phyloP scores from a whole-genome alignment of 306 rosid species.

The Hippophae tibetana region DNA sequence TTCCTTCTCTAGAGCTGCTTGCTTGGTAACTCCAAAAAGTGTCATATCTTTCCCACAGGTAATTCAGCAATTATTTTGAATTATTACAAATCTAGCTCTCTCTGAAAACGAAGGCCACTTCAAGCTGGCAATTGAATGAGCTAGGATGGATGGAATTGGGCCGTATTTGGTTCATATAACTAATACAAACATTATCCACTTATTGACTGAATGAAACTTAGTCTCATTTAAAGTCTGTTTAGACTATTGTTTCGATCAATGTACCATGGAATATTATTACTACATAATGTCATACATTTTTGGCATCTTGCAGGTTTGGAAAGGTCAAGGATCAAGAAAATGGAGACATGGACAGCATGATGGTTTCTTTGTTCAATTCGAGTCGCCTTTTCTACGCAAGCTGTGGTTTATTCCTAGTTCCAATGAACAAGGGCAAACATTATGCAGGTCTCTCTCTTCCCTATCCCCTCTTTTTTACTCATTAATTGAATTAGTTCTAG shows the following conservation, averaged over 20 bases:
- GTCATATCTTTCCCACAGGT: slow-evolving; percentile 98
- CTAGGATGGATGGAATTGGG: no score
- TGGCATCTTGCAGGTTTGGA: slow-evolving; percentile 73
- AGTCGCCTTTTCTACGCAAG: slow-evolving; percentile 63
- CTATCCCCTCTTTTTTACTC: background rate
- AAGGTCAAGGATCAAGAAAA: slow-evolving; percentile 92
- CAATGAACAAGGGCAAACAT: slow-evolving; percentile 64
- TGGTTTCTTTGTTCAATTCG: slow-evolving; percentile 91
- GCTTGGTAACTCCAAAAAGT: slow-evolving; percentile 80
- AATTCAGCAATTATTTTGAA: background rate
- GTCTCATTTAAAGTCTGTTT: background rate
- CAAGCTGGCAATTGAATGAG: no score
- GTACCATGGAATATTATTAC: background rate
- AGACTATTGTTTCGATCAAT: slow-evolving; percentile 7
- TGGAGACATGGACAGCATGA: slow-evolving; percentile 90
- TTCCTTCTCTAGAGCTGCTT: slow-evolving; percentile 78
- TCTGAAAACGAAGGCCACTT: background rate
- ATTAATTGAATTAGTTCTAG: no score
- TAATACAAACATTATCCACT: background rate
- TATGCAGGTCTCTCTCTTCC: slow-evolving; percentile 75
- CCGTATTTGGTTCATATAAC: no score
- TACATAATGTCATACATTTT: slow-evolving; percentile 1
- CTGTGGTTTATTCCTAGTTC: slow-evolving; percentile 86
- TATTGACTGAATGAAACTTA: background rate
- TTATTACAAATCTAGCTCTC: background rate